Evolutionary conservation across 805 yeast genomes (phyloP).

Genomic region (Monosporozyma unispora): DNA sequence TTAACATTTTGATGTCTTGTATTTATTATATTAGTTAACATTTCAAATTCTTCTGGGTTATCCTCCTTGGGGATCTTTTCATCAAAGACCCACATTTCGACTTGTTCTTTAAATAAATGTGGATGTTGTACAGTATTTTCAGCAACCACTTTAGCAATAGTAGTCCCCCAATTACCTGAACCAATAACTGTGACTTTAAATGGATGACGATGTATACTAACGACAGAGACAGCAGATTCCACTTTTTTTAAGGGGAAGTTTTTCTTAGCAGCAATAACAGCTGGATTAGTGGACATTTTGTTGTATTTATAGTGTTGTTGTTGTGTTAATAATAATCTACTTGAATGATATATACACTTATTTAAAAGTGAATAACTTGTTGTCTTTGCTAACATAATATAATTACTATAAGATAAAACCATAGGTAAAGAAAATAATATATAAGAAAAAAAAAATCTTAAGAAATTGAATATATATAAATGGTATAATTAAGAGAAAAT

Average conservation of each 20-base stretch:
- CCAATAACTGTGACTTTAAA: slow-evolving; percentile 74
- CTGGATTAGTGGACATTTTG: background rate
- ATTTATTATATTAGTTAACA: slow-evolving; percentile 88
- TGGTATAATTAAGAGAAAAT: too few relatives aligned
- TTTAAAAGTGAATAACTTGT: too few relatives aligned
- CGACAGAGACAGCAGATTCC: slow-evolving; percentile 7
- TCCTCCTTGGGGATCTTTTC: slow-evolving; percentile 67
- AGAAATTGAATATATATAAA: too few relatives aligned
- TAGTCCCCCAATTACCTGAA: slow-evolving; percentile 98
- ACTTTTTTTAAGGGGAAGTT: slow-evolving; percentile 2
- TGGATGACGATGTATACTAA: slow-evolving; percentile 20
- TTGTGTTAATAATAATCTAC: background rate
- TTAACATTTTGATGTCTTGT: slow-evolving; percentile 86
- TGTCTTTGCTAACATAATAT: too few relatives aligned
- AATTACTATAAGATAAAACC: too few relatives aligned
- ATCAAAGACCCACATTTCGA: slow-evolving; percentile 96
- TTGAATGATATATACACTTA: background rate
- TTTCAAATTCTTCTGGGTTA: slow-evolving; percentile 51
- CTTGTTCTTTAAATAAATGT: slow-evolving; percentile 58
- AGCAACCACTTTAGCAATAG: slow-evolving; percentile 90
- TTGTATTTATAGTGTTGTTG: background rate
- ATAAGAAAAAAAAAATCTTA: too few relatives aligned
- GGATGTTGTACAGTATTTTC: slow-evolving; percentile 74
- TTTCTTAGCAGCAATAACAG: background rate
- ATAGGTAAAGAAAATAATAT: too few relatives aligned